These are phyloP conservation scores for Irpex lacteus DNA, from an alignment of 1,284 basidiomycete species.

Conservation along the genomic window DNA sequence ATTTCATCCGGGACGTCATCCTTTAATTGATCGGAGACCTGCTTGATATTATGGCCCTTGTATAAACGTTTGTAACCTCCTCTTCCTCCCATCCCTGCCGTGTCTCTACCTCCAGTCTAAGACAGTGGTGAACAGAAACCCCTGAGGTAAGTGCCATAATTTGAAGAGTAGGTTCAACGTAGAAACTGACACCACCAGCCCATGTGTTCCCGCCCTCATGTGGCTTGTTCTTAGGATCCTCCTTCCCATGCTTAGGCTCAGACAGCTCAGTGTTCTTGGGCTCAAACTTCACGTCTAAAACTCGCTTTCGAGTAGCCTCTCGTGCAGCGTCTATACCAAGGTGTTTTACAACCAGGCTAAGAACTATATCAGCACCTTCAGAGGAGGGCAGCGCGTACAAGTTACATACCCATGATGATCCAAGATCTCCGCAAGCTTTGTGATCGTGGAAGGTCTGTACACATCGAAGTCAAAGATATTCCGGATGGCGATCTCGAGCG, in stretches of 20 bases:
- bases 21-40: constrained; percentile 57
- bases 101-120: constrained; percentile 65
- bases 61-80: constrained; percentile 67
- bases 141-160: not conserved
- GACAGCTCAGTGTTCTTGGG: constrained; percentile 46
- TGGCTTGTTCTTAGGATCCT: constrained; percentile 50
- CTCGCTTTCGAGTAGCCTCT: constrained; percentile 44
- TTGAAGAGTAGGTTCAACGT: not conserved
- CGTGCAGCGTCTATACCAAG: constrained; percentile 55
- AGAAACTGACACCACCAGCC: constrained; percentile 54
- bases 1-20: constrained; percentile 57
- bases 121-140: not conserved
- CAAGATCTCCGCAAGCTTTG: constrained; percentile 54
- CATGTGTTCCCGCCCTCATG: constrained; percentile 60
- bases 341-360: constrained; percentile 48
- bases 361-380: not conserved
- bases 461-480: constrained; percentile 71
- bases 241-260: constrained; percentile 57
- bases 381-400: not conserved
- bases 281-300: constrained; percentile 56
- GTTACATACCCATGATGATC: constrained; percentile 52
- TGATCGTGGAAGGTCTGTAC: constrained; percentile 60
- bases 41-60: constrained; percentile 62
- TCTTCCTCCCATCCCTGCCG: constrained; percentile 60
- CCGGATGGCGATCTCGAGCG: constrained; percentile 51